Evolutionary conservation across 805 yeast genomes (phyloP).

Genomic region (Candida chilensis): DNA sequence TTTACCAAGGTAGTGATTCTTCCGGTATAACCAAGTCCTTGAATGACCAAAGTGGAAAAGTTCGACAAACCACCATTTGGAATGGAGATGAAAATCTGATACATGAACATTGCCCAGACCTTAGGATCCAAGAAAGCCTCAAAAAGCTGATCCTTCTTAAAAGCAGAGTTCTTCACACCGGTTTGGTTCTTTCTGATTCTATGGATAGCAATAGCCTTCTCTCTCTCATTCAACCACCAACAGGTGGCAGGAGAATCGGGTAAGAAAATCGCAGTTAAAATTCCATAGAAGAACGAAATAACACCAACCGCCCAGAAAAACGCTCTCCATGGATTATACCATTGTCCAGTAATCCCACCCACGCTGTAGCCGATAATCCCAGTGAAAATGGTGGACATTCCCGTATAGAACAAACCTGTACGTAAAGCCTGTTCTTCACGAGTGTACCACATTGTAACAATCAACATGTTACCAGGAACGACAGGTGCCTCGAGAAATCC

Average conservation of each 20-base stretch:
- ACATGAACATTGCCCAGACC: conserved; percentile 10
- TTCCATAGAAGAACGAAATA: conserved; percentile 10
- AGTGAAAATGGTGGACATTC: too few species aligned
- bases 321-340: conserved; percentile 9
- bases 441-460: conserved; percentile 10
- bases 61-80: conserved; percentile 21
- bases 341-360: too few species aligned
- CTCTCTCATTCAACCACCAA: conserved; percentile 18
- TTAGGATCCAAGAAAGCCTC: conserved; percentile 12
- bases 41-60: conserved; percentile 14
- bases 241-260: conserved; percentile 27
- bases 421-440: conserved; percentile 7
- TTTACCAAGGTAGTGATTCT: too few species aligned
- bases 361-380: too few species aligned
- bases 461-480: conserved; percentile 11
- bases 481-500: conserved; percentile 9
- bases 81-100: conserved; percentile 9
- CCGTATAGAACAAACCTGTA: conserved; percentile 36
- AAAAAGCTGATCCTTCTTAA: conserved; percentile 13
- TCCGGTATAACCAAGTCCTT: conserved; percentile 15
- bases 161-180: conserved; percentile 19
- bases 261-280: conserved; percentile 10
- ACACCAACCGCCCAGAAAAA: conserved; percentile 14
- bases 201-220: conserved; percentile 19
- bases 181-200: conserved; percentile 21